Base-by-base conservation (phyloP, 2,329 filamentous ascomycete species). In the Neofusicoccum umdonicola region DNA sequence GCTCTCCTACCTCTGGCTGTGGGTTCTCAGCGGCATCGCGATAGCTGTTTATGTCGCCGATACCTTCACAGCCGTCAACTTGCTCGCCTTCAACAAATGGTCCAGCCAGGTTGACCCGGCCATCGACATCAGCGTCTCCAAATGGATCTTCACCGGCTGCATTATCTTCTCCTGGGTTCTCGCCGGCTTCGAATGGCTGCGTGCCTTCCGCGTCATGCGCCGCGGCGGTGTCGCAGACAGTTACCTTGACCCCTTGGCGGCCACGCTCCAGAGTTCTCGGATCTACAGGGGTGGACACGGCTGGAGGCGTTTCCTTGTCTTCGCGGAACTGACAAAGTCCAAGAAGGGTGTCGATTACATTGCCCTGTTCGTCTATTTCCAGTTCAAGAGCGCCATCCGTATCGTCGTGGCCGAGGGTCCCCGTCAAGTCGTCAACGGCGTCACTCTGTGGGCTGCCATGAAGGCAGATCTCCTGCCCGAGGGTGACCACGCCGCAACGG, bases 81-180 rank as follows among this genome's bases (percentile, higher is more conserved):
- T 99, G 45, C 85, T 99, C 58, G 90, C 86, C 64, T 97, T 97
- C 80, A 87, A 96, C 79, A 87, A 87, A 66, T 98, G 93, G 93
- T 91, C 92, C 1, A 92, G 90, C 62, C 85, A 91, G 69, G 90
- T 98, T 70, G 80, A 92, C 70, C 93, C 93, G 1, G 85, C 86
- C 45, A 90, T 98, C 68, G 85, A 88, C 3, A 87, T 96, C 72
- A 81, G 87, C 56, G 85, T 94, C 62, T 90, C 92, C 12, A 96
- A 95, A 80, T 97, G 93, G 93, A 93, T 99, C 75, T 99, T 98
- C 76, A 90, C 92, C 34, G 86, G 87, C 64, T 97, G 93, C 76
- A 98, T 99, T 74, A 90, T 98, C 68, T 83, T 95, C 41, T 98
- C 93, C 9, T 93, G 94, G 76, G 81, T 92, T 68, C 91, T 98